Evolutionary conservation across 108 stramenopile genomes (phyloP), one percentile per base, ranked within the genome.

Genomic region (Fistulifera solaris): DNA sequence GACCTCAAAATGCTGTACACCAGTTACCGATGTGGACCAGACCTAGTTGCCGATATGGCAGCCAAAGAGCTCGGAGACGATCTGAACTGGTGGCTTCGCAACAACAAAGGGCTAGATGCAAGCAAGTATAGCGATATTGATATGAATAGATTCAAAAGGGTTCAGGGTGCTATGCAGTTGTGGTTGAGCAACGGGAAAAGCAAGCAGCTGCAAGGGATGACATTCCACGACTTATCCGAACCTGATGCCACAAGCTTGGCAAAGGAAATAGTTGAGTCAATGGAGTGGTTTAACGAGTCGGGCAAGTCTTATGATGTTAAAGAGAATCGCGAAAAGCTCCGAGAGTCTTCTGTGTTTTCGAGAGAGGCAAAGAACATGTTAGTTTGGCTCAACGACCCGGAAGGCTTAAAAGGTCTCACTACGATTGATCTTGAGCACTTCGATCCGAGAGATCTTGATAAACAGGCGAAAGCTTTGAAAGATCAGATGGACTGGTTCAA

Each of bases 1-100:
- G 68, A 68, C 18, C 58, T 74, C 55, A 64, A 74, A 43, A 55
- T 63, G 40, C 61, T 74, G 13, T 46, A 68, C 14, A 48, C 62
- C 35, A 48, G 68, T 39, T 74, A 62, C 62, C 56, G 68, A 38
- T 22, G 27, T 23, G 57, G 57, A 27, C n/a, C 43, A 18, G 13
- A 35, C 4, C 31, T 35, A 35, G 46, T 28, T 21, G 38, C 56
- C 8, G 53, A 64, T 18, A 27, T 42, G 18, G 55, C 66, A 14
- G 64, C 55, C 3, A 52, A 53, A 18, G 70, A 71, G 7, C 39
- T 71, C 19, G 43, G 52, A 12, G 59, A 71, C 11, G 21, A 41
- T 25, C 3, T 71, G 39, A 28, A 25, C 10, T 71, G 70, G 70
- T 71, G 70, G 70, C 38, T 64, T 27, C 59, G 66, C 22, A 58